Evolutionary conservation across 352 stramenopile species (phyloP), one percentile per base, ranked within the genome.

Genomic region (Globisporangium abappressorium): DNA sequence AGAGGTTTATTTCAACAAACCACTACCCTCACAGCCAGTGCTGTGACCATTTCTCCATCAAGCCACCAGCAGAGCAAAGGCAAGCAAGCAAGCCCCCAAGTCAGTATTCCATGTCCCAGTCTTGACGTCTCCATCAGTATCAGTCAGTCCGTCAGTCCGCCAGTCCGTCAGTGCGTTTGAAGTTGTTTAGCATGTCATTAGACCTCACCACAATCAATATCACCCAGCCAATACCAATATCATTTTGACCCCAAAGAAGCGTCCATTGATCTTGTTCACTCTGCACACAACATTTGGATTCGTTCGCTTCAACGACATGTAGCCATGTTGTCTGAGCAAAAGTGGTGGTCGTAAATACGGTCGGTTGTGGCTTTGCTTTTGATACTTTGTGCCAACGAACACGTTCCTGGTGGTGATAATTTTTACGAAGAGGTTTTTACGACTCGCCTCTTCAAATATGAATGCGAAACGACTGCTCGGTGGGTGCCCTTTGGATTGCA

Each of bases 1-100:
- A 47, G 56, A 43, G 9, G 8, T 43, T 53, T 49, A 15, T n/a
- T 15, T 6, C 54, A 15, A 36, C 30, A 15, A 12, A 15, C 36
- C 36, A 3, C 36, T 43, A 12, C 38, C 55, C 18, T 18, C 61
- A 58, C 61, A 66, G 61, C 22, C 61, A 66, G 34, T 53, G 46
- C 61, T 66, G 61, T 66, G 61, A 66, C 53, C 54, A 56, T 46
- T 34, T 64, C 58, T 64, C 18, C 46, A 47, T 15, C 30, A 60
- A 60, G 9, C 33, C 28, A 33, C n/a, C 41, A 30, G 55, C 55
- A 26, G 28, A 33, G n/a, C 55, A 18, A 46, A 46, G 12, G 38
- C 36, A 46, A 46, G 24, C 24, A 26, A 58, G 26, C 24, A 24
- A 58, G 53, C 4, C 5, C 30, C 53, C 14, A 1, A 59, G 55